Base-by-base conservation (phyloP, 495 filamentous ascomycete genomes). In the Trichoderma reesei region DNA sequence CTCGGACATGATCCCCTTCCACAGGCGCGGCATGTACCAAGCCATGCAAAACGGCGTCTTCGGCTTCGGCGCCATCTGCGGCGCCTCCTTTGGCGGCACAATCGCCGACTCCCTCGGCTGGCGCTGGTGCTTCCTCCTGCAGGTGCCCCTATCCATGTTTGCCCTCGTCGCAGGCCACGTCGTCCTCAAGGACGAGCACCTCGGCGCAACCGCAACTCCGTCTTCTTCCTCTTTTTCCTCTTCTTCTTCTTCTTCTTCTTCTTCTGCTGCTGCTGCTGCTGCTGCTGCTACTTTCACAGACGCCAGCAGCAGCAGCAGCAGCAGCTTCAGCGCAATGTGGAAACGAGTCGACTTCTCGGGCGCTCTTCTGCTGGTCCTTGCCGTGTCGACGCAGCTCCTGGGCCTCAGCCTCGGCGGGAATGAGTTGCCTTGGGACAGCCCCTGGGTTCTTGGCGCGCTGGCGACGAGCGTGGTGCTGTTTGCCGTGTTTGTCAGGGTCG, bases 1-100 rank as follows among this genome's bases (percentile, higher is more conserved):
- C 64, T 83, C 80, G 1, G 83, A 85, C 70, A 77, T 86, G 64
- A 84, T 86, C 54, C 82, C 83, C 0, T 83, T 86, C 69, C 73
- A 76, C 36, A 77, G 74, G 18, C 73, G 82, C n/a, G 82, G 82
- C 3, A 84, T 84, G 79, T 85, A 84, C 64, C 82, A 86, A 63
- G 82, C 80, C 0, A 69, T 80, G 20, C 82, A 84, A 68, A 86
- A 86, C 62, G 81, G 74, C 3, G 71, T 84, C 1, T 76, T 80
- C 64, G 83, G 82, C 3, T 84, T 85, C 59, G 76, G 76, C 2
- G 68, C 73, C 3, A 72, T 77, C 44, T 75, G 71, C 65, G 76
- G 76, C 39, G 76, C 75, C 5, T 73, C 70, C 13, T 69, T 79
- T 39, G 76, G 76, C 14, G 76, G 76, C 34, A 63, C 71, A 2